Conservation (phyloP, 202 grass and related monocot species). For the Zoysia matrella region DNA sequence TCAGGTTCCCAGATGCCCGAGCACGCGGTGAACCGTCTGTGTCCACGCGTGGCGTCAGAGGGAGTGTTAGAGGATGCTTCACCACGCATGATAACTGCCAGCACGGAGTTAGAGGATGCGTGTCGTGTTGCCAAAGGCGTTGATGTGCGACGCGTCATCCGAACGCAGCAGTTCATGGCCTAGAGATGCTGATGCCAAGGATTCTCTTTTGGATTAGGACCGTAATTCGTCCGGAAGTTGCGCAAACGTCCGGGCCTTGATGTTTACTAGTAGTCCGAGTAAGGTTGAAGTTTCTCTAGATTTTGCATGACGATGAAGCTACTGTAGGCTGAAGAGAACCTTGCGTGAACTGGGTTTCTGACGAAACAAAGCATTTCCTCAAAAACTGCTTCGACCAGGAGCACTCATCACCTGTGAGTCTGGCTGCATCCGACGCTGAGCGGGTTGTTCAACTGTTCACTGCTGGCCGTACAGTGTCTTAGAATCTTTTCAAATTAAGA, state of each 20-base stretch:
- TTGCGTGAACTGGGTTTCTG: not conserved
- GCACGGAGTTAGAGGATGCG: not conserved
- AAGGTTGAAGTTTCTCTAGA: not conserved
- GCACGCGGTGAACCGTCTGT: not conserved
- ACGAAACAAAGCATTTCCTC: not conserved
- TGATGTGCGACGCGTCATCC: constrained; percentile 23
- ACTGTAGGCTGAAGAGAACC: not conserved
- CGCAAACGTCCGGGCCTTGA: constrained; percentile 5
- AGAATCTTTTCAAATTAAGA: constrained; percentile 47
- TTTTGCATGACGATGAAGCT: too few species aligned
- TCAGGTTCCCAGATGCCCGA: not conserved
- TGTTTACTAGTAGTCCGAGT: not conserved
- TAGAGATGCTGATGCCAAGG: not conserved
- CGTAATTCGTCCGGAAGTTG: not conserved
- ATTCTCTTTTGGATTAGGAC: not conserved
- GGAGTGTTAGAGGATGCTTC: too few species aligned
- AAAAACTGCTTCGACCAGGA: too few species aligned
- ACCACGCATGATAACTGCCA: not conserved
- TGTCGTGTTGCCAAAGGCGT: constrained; percentile 5
- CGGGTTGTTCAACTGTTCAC: constrained; percentile 6
- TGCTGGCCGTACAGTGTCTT: constrained; percentile 9
- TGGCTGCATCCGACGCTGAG: constrained; percentile 9
- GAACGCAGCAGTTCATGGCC: not conserved
- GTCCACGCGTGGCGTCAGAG: too few species aligned
- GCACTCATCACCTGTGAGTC: not conserved